These are phyloP conservation scores for Neurospora sp. DNA, from an alignment of 495 filamentous ascomycete genomes.

Conservation along the genomic window DNA sequence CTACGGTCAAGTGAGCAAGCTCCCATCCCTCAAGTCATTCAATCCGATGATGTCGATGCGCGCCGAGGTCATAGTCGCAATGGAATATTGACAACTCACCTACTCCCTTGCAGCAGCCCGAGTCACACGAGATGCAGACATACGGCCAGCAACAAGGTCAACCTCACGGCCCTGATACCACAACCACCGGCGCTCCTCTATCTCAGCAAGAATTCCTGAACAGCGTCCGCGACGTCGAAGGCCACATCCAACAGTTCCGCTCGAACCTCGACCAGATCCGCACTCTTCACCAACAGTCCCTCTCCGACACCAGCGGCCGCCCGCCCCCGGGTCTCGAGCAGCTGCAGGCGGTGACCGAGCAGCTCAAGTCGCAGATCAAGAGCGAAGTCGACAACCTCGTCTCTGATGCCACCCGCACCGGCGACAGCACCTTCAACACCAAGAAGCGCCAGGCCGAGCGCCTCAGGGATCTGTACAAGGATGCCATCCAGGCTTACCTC, in stretches of 20 bases:
- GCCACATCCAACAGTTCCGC: conserved; percentile 46
- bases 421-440: conserved; percentile 38
- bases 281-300: conserved; percentile 48
- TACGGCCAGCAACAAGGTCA: conserved; percentile 3
- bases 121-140: conserved; percentile 30
- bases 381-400: conserved; percentile 60
- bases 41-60: not conserved
- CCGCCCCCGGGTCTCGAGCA: conserved; percentile 45
- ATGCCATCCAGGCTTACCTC: conserved; percentile 51
- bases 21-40: not conserved
- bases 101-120: conserved; percentile 15
- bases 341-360: conserved; percentile 48
- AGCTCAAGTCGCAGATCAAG: conserved; percentile 51
- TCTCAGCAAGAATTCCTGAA: conserved; percentile 49
- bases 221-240: conserved; percentile 46
- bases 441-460: conserved; percentile 54
- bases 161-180: conserved; percentile 7
- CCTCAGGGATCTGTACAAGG: conserved; percentile 55
- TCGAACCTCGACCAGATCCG: conserved; percentile 46
- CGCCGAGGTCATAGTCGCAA: not conserved
- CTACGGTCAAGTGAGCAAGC: conserved; percentile 20
- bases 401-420: conserved; percentile 47
- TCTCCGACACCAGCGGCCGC: conserved; percentile 42
- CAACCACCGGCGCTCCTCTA: conserved; percentile 28
- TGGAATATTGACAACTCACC: not conserved